phyloP scores from a whole-genome alignment of 371 early-diverging fungal genomes.

The Syncephalastrum sp. region DNA sequence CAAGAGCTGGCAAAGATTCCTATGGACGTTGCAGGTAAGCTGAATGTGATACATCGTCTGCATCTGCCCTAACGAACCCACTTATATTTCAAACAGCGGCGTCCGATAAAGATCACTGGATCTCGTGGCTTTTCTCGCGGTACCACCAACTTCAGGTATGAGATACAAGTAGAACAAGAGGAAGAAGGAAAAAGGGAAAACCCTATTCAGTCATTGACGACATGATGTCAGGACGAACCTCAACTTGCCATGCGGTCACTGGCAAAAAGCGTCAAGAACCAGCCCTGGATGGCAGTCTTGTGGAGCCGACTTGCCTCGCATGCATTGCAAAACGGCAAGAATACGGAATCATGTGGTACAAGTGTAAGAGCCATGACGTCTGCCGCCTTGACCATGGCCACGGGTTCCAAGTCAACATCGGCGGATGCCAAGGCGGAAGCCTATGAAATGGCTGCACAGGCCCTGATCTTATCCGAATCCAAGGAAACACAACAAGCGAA shows the following conservation, averaged over 20 bases:
- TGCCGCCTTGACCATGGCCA: conserved; percentile 27
- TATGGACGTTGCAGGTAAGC: conserved; percentile 45
- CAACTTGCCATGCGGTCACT: conserved; percentile 28
- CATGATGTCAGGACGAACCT: conserved; percentile 22
- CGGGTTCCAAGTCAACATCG: conserved; percentile 17
- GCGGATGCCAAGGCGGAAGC: conserved; percentile 38
- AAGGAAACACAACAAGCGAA: conserved; percentile 9
- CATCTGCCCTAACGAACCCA: not conserved
- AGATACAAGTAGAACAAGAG: conserved; percentile 8
- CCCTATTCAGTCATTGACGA: not conserved
- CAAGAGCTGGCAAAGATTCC: conserved; percentile 70
- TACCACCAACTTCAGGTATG: conserved; percentile 36
- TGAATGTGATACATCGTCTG: not conserved
- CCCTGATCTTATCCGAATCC: not conserved
- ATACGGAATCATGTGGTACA: conserved; percentile 10
- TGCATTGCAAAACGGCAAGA: conserved; percentile 9
- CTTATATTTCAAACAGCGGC: conserved; percentile 21
- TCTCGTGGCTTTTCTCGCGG: conserved; percentile 36
- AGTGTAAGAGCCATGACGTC: conserved; percentile 20
- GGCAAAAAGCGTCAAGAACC: conserved; percentile 36
- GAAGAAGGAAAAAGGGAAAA: not conserved
- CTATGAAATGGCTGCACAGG: conserved; percentile 38
- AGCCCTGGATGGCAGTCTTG: conserved; percentile 33
- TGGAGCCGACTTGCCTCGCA: conserved; percentile 39
- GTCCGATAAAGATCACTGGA: conserved; percentile 34